Evolutionary conservation across 1,284 basidiomycete species (phyloP), one percentile per base, ranked within the genome.

Genomic region (Ceratobasidium sp.): DNA sequence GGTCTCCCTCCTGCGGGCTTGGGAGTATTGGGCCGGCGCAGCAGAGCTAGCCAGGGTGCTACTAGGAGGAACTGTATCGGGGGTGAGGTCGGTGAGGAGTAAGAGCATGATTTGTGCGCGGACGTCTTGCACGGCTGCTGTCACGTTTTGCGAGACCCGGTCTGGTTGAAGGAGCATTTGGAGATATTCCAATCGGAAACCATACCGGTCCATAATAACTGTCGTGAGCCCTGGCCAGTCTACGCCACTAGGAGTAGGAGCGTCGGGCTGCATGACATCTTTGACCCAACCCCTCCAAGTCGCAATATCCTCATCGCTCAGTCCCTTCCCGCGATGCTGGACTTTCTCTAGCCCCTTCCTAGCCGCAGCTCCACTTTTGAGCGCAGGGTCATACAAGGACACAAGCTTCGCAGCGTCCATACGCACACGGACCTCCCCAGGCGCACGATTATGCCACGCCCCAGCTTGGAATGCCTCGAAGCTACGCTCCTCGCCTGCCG

Each of bases 201-300:
- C 81, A 58, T 83, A 85, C 23, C 86, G 81, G 46, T 86, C 82
- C 1, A 83, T 79, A 5, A 86, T 77, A 35, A 83, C 80, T 23
- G 80, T 80, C 23, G 82, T 61, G 35, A 87, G 77, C 1, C 80
- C 80, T 44, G 75, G 76, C 86, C 87, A 87, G 75, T 87, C 83
- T 5, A 85, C 76, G 0, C 82, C 82, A 54, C 82, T 84, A 70
- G 64, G 4, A 4, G 69, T 49, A 21, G 55, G 77, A 0, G 75
- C 77, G 52, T 78, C 79, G 1, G 76, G 77, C 13, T 73, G 75
- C 11, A 44, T 46, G n/a, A 61, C 76, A 1, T 74, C 78, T 72
- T 46, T 72, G 75, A 54, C 78, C 64, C 64, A 69, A n/a, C 64
- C 64, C n/a, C 32, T 55, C 52, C 50, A 69, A 14, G 52, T 57